Percentiles rank a stretch among this genome's conserved stretches.
These are phyloP conservation scores for Closterium sp. DNA, from an alignment of 139 green algal genomes.

Conservation along the genomic window DNA sequence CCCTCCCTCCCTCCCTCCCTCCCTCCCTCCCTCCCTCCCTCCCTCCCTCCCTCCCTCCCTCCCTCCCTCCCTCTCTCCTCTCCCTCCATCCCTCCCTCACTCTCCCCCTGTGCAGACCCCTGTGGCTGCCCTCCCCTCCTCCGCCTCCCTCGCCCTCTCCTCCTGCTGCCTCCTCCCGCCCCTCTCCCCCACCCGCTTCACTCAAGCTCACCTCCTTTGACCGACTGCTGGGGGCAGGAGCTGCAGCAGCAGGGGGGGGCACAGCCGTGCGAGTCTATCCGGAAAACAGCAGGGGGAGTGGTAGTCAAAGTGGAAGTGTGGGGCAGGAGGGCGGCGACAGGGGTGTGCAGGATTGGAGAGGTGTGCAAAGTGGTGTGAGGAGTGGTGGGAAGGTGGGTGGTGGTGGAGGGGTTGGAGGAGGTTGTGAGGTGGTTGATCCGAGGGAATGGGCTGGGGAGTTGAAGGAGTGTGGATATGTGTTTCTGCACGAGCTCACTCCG, in stretches of 20 bases:
- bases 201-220: not conserved
- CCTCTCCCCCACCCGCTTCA: not conserved
- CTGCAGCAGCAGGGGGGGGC: not conserved
- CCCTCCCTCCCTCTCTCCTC: too few relatives aligned
- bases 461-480: not conserved
- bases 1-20: too few relatives aligned
- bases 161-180: not conserved
- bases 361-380: not conserved
- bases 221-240: not conserved
- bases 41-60: too few relatives aligned
- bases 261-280: not conserved
- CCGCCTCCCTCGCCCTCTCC: not conserved
- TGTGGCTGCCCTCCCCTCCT: not conserved
- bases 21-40: too few relatives aligned
- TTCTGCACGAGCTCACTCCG: not conserved
- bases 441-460: not conserved
- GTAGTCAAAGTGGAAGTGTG: not conserved
- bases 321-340: not conserved
- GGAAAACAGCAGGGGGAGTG: not conserved
- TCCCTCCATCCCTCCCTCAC: too few relatives aligned
- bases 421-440: not conserved
- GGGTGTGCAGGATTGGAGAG: not conserved
- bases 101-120: not conserved
- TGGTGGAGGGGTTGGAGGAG: not conserved
- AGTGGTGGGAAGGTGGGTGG: too few relatives aligned